A percentile compares a stretch with the other conserved stretches of the same genome.
phyloP scores from a whole-genome alignment of 2,329 filamentous ascomycete genomes.

The Nigrospora oryzae region DNA sequence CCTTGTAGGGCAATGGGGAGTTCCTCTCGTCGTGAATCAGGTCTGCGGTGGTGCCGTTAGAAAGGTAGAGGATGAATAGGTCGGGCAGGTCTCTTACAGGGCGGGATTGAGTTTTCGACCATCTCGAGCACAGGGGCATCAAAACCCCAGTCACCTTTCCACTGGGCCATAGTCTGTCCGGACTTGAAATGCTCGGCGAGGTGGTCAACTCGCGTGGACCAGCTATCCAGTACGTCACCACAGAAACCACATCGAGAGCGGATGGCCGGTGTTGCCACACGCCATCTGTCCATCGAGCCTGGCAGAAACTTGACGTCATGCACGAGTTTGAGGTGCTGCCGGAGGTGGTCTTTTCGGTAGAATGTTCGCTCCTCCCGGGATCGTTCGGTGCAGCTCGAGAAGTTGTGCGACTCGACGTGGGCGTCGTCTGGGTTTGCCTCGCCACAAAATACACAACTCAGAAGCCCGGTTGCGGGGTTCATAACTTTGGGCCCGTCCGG shows the following conservation, averaged over 20 bases:
- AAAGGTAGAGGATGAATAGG: constrained; percentile 21
- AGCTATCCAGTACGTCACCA: constrained; percentile 51
- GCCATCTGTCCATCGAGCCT: constrained; percentile 61
- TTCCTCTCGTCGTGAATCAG: constrained; percentile 56
- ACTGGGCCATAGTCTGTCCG: constrained; percentile 58
- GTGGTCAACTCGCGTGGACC: constrained; percentile 53
- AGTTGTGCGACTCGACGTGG: constrained; percentile 52
- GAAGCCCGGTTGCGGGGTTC: constrained; percentile 49
- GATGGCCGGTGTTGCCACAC: constrained; percentile 50
- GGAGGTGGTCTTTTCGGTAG: constrained; percentile 59
- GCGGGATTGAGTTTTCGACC: constrained; percentile 59
- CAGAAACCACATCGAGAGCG: constrained; percentile 60
- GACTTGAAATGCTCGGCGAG: constrained; percentile 61
- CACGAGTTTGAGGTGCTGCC: constrained; percentile 55
- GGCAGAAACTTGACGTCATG: constrained; percentile 52
- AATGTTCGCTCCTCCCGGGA: constrained; percentile 53
- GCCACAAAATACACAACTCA: constrained; percentile 52
- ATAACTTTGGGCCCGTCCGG: constrained; percentile 47
- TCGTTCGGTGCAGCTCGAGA: constrained; percentile 59
- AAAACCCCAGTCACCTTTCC: constrained; percentile 65
- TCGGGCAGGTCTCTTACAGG: constrained; percentile 41
- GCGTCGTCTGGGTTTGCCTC: constrained; percentile 43
- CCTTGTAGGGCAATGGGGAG: constrained; percentile 44
- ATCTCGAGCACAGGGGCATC: constrained; percentile 51
- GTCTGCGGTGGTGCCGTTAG: constrained; percentile 37